phyloP scores from a whole-genome alignment of 2,329 filamentous ascomycete genomes.

The Keithomyces neogunnii region DNA sequence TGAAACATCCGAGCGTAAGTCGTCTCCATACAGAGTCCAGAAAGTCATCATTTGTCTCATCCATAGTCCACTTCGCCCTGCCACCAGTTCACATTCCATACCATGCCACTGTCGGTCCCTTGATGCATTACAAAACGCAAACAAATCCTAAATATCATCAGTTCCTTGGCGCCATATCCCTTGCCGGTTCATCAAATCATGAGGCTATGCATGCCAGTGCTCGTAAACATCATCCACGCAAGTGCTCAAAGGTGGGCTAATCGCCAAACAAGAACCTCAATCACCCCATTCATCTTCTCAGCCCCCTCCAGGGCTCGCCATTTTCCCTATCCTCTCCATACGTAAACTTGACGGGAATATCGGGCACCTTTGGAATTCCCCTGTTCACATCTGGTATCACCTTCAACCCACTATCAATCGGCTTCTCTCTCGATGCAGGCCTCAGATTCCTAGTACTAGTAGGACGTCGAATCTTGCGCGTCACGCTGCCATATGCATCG shows the following conservation, averaged over 20 bases:
- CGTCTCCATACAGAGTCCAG: not conserved
- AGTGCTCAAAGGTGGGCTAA: too few species aligned
- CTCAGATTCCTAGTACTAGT: conserved; percentile 4
- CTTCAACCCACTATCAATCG: conserved; percentile 21
- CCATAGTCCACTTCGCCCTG: too few species aligned
- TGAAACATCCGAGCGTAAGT: not conserved
- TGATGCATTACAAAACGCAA: too few species aligned
- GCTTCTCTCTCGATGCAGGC: not conserved
- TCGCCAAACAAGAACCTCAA: too few species aligned
- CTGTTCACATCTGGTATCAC: conserved; percentile 37
- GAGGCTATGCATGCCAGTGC: not conserved
- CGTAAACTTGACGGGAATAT: conserved; percentile 34
- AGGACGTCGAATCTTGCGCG: conserved; percentile 5
- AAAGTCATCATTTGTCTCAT: not conserved
- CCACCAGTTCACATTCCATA: too few species aligned
- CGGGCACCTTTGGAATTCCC: conserved; percentile 36
- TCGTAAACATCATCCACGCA: too few species aligned
- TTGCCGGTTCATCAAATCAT: not conserved
- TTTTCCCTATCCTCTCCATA: conserved; percentile 27
- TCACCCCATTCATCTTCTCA: conserved; percentile 13
- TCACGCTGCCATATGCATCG: not conserved
- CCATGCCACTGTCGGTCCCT: too few species aligned
- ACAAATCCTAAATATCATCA: not conserved
- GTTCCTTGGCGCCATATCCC: not conserved
- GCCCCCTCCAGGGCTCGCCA: conserved; percentile 20